phyloP scores from a whole-genome alignment of 306 rosid genomes.

The Cicer cuneatum region DNA sequence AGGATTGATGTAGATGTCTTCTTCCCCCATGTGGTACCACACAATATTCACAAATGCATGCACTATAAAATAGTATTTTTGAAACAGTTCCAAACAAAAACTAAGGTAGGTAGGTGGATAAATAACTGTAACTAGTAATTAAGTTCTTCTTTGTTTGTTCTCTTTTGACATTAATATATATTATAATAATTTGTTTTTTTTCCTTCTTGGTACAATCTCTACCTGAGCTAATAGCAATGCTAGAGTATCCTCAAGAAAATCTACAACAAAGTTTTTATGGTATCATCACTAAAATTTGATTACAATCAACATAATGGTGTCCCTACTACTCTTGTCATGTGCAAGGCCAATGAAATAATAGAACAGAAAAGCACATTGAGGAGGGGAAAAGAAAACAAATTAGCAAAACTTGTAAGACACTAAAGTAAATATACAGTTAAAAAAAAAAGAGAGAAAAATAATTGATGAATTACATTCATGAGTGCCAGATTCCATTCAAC shows the following conservation, averaged over 20 bases:
- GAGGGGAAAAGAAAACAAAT: conserved; percentile 38
- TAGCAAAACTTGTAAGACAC: conserved; percentile 55
- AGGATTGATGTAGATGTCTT: conserved; percentile 31
- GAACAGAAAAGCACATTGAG: conserved; percentile 40
- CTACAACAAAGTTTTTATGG: conserved; percentile 51
- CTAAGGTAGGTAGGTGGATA: conserved; percentile 31
- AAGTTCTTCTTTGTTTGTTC: conserved; percentile 26
- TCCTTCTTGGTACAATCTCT: conserved; percentile 48
- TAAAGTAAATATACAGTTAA: conserved; percentile 67
- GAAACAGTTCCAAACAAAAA: conserved; percentile 37
- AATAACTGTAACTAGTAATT: conserved; percentile 51
- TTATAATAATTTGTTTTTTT: conserved; percentile 30
- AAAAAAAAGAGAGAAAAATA: conserved; percentile 36
- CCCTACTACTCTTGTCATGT: conserved; percentile 43
- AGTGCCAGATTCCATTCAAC: conserved; percentile 88
- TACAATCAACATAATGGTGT: conserved; percentile 52
- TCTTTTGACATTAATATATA: background rate
- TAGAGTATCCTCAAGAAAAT: conserved; percentile 44
- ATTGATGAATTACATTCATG: conserved; percentile 56
- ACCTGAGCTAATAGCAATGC: conserved; percentile 42
- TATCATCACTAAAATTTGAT: conserved; percentile 52
- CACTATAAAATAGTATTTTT: conserved; percentile 14
- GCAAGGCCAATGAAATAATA: conserved; percentile 35
- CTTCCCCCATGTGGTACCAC: conserved; percentile 62
- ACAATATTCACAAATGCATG: conserved; percentile 36